These are phyloP conservation scores for Solanum pinnatisectum DNA, from an alignment of 257 asterid genomes.

Conservation along the genomic window DNA sequence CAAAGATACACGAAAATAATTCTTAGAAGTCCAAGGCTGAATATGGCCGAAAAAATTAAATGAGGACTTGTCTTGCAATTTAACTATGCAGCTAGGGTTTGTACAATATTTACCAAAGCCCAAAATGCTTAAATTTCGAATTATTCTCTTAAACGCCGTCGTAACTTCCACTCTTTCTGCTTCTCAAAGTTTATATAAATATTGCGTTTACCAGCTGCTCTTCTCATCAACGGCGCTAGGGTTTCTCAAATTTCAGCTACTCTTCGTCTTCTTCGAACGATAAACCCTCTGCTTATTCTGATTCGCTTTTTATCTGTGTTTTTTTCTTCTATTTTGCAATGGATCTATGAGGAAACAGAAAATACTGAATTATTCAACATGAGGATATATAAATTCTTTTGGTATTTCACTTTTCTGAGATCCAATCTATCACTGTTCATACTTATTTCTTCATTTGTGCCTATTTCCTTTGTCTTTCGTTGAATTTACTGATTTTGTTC, in stretches of 20 bases:
- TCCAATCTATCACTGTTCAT: not conserved
- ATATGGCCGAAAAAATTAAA: not conserved
- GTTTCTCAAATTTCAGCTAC: not conserved
- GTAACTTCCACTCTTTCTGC: not conserved
- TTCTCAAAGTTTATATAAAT: not conserved
- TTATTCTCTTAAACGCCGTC: not conserved
- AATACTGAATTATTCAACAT: not conserved
- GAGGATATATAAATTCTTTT: not conserved
- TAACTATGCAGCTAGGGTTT: not conserved
- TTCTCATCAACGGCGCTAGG: not conserved
- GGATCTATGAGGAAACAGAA: slow-evolving; percentile 1
- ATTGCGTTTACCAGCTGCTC: not conserved
- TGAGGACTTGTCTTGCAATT: not conserved
- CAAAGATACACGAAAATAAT: not conserved
- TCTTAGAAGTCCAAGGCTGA: not conserved
- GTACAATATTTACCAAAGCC: not conserved
- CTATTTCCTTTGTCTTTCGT: not conserved
- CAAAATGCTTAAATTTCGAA: not conserved
- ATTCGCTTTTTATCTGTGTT: not conserved
- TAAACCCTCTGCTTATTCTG: not conserved
- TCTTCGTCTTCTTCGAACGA: too few species aligned
- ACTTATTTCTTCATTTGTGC: not conserved
- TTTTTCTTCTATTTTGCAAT: not conserved
- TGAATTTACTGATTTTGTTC: not conserved
- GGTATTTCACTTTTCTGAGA: slow-evolving; percentile 6